A percentile compares a stretch with the other conserved stretches of the same genome.
These are phyloP conservation scores for Orobanche coerulescens DNA, from an alignment of 257 asterid genomes.

Conservation along the genomic window DNA sequence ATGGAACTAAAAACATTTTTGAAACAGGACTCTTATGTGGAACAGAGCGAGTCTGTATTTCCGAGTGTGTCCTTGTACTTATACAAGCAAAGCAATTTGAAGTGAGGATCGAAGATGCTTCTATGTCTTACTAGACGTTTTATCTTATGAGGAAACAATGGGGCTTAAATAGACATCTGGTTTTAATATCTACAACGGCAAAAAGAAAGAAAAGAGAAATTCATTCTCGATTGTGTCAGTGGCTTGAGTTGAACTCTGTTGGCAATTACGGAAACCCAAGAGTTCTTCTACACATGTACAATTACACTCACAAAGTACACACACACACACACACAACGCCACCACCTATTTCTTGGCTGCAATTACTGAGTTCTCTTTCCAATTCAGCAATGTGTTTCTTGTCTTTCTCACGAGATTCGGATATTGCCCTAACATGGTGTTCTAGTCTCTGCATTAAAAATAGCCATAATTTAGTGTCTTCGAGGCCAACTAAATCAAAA, in stretches of 20 bases:
- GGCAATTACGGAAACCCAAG: not conserved
- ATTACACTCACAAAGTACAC: not conserved
- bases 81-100: not conserved
- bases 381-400: constrained; percentile 58
- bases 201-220: not conserved
- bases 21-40: too few species aligned
- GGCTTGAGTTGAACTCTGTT: not conserved
- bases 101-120: not conserved
- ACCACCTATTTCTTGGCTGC: constrained; percentile 82
- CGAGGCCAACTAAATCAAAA: not conserved
- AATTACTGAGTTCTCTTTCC: constrained; percentile 75
- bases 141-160: not conserved
- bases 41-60: too few species aligned
- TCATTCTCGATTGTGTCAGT: not conserved
- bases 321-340: not conserved
- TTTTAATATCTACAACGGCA: not conserved
- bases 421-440: constrained; percentile 52
- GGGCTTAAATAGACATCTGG: not conserved
- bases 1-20: too few species aligned
- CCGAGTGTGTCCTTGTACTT: not conserved
- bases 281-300: not conserved
- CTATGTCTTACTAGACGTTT: not conserved
- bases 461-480: constrained; percentile 5
- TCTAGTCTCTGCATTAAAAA: constrained; percentile 58
- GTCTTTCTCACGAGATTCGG: constrained; percentile 60